Conservation (phyloP, 2,329 filamentous ascomycete genomes). For the Xylaria sp. region DNA sequence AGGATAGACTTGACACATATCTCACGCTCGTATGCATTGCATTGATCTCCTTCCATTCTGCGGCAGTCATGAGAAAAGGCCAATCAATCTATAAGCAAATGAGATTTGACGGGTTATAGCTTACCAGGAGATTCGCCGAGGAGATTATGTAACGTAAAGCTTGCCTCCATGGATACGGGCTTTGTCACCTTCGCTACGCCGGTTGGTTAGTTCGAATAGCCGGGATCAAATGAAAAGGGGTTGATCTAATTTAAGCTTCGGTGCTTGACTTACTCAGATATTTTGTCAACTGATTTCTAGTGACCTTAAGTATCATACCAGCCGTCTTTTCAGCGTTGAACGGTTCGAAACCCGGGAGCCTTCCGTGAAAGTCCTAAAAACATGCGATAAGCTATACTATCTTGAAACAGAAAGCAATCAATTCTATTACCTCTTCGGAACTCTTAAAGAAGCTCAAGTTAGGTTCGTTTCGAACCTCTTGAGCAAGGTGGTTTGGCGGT, state of each 20-base stretch:
- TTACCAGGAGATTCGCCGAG: constrained; percentile 39
- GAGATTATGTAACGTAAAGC: constrained; percentile 31
- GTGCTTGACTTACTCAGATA: constrained; percentile 22
- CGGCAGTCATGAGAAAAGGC: neutral
- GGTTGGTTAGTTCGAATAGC: neutral
- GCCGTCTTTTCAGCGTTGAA: constrained; percentile 25
- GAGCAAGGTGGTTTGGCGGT: constrained; percentile 34
- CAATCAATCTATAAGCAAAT: neutral
- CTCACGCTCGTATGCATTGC: constrained; percentile 50
- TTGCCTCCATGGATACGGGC: constrained; percentile 38
- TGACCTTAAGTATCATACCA: constrained; percentile 29
- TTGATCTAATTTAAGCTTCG: neutral
- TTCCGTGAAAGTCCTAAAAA: constrained; percentile 34
- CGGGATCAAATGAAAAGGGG: neutral
- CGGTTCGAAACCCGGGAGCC: constrained; percentile 31
- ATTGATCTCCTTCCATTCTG: constrained; percentile 55
- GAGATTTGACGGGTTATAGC: neutral
- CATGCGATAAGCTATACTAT: constrained; percentile 6
- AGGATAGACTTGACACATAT: constrained; percentile 59
- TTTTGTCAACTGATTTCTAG: constrained; percentile 33
- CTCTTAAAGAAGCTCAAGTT: constrained; percentile 28
- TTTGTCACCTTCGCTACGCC: constrained; percentile 34
- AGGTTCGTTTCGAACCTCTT: constrained; percentile 37
- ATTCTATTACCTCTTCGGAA: constrained; percentile 21
- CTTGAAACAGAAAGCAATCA: neutral